Base-by-base conservation (phyloP, 2,329 filamentous ascomycete genomes). In the Alternaria sp. region DNA sequence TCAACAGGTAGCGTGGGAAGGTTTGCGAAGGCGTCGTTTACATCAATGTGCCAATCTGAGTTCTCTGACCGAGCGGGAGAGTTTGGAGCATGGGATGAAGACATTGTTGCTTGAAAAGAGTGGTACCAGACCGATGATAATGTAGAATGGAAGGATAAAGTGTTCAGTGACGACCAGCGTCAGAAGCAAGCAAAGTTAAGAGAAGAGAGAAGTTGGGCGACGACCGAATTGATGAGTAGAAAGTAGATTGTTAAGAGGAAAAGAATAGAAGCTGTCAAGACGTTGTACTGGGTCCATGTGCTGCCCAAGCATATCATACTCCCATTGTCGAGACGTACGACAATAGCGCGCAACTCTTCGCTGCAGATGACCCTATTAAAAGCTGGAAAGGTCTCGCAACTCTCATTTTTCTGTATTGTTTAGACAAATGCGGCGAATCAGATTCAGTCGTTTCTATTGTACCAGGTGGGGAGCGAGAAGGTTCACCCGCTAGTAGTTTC, bases 91-190 rank as follows among this genome's bases (percentile, higher is more conserved):
- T 32, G 26, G 1, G 18, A 18, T 34, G 39, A 30, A 43, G 51
- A 32, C 51, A 53, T 53, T 16, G 18, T 32, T n/a, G 12, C 51
- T 53, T 18, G 51, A 53, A 22, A 22, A 14, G 39, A 12, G 38
- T 14, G 39, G 51, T 53, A 34, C 41, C 54, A 56, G 54, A 49
- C 44, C 32, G 18, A 42, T 18, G 28, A 34, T 14, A 16, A 56
- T 22, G 30, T 36, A 18, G 30, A 36, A 26, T n/a, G 8, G 18
- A 34, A 30, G 24, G 18, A 46, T 12, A 49, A n/a, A 38, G 24
- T 26, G 8, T 49, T 42, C 39, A 47, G 7, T 22, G 54, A 59
- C 51, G 59, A 52, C 59, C 59, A 26, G 59, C 59, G 55, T 48
- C 59, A 51, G 20, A 39, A 49, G 26, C 44, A 49, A 49, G 20